A percentile compares a stretch with the other conserved stretches of the same genome.
phyloP scores from a whole-genome alignment of 75 land plant species.

The Selaginella moellendorffii region DNA sequence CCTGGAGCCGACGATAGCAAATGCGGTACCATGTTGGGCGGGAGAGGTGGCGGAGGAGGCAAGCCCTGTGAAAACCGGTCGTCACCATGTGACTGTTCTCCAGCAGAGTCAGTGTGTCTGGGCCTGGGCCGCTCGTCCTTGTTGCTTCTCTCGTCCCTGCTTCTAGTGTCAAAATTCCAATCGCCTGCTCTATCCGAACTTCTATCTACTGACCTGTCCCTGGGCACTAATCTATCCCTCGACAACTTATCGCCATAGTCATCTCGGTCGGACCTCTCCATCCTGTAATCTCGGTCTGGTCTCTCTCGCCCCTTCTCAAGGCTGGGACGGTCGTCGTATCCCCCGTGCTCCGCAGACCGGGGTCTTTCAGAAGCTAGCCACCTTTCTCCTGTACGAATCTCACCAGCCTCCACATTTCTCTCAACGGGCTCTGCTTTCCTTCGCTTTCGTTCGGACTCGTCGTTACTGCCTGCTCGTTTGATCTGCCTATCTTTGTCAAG shows the following conservation, averaged over 20 bases:
- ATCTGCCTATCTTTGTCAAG: constrained; percentile 33
- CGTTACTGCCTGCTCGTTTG: constrained; percentile 39
- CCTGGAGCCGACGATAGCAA: constrained; percentile 35
- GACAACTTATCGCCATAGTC: constrained; percentile 36
- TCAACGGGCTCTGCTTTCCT: constrained; percentile 44
- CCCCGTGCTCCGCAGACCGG: constrained; percentile 31
- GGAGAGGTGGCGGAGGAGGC: constrained; percentile 91
- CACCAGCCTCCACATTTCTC: constrained; percentile 38
- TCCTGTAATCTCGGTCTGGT: constrained; percentile 40
- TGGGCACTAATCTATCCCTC: constrained; percentile 64
- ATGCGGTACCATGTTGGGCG: constrained; percentile 69
- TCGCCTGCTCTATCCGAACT: constrained; percentile 37
- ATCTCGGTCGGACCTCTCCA: too few relatives aligned
- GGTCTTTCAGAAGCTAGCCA: constrained; percentile 27
- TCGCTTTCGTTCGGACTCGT: constrained; percentile 44
- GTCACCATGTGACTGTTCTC: constrained; percentile 48
- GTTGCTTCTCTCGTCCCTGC: constrained; percentile 42
- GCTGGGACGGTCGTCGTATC: constrained; percentile 31
- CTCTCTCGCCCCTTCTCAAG: constrained; percentile 24
- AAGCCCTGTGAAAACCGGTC: constrained; percentile 72
- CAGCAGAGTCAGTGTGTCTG: constrained; percentile 39
- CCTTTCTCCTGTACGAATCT: constrained; percentile 34
- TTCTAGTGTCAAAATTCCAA: constrained; percentile 41
- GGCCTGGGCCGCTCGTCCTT: constrained; percentile 58
- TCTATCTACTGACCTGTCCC: constrained; percentile 72